phyloP scores from a whole-genome alignment of 768 basidiomycete genomes.

The Melanogaster broomeanus region DNA sequence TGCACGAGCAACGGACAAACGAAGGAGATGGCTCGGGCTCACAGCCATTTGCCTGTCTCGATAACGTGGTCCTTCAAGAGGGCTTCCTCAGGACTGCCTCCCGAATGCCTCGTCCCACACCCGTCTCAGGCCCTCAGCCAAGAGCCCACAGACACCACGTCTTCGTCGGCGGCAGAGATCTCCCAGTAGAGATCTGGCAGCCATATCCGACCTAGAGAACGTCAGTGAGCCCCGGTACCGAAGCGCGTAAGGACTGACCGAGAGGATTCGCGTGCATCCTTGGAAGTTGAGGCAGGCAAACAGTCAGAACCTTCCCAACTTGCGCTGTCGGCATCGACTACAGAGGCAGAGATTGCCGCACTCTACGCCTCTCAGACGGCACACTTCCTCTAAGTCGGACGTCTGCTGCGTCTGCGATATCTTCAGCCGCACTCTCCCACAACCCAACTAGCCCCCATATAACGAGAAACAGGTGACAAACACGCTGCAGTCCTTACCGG shows the following conservation, averaged over 20 bases:
- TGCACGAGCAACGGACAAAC: neutral
- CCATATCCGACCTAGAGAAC: constrained; percentile 6
- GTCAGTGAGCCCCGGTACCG: neutral
- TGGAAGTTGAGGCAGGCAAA: neutral
- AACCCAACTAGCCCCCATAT: neutral
- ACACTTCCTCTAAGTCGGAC: neutral
- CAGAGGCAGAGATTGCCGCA: neutral
- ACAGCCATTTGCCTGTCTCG: constrained; percentile 16
- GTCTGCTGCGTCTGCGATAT: neutral
- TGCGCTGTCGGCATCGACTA: neutral
- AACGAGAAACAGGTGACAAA: neutral
- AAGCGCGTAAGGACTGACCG: constrained; percentile 21
- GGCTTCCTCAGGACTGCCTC: neutral
- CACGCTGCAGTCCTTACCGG: neutral
- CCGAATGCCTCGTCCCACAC: neutral
- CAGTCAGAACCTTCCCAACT: neutral
- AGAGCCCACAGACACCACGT: neutral
- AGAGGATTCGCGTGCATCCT: neutral
- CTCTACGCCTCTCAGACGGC: neutral
- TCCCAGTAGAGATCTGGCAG: neutral
- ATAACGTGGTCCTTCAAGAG: constrained; percentile 11
- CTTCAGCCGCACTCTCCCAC: neutral
- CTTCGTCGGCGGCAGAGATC: neutral
- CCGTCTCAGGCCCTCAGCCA: neutral
- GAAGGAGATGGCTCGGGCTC: neutral